A percentile compares a stretch with the other conserved stretches of the same genome.
phyloP scores from a whole-genome alignment of 176 grass and related monocot genomes.

The Leersia perrieri region DNA sequence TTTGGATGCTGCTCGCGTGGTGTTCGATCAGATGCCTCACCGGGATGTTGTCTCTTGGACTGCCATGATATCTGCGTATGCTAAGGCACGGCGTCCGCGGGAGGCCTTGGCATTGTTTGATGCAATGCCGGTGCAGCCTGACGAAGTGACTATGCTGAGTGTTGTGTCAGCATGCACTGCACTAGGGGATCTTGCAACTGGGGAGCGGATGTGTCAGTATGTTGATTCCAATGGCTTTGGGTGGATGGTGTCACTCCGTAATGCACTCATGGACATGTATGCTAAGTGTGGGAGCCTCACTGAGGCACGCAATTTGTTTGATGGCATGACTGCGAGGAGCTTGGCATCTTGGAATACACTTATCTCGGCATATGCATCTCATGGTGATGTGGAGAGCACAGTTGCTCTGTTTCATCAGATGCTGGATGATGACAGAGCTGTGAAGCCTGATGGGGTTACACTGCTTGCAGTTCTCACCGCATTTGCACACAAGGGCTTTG shows the following conservation, averaged over 20 bases:
- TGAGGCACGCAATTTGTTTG: conserved; percentile 45
- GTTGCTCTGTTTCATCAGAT: conserved; percentile 44
- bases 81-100: conserved; percentile 17
- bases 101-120: conserved; percentile 55
- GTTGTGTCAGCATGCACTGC: conserved; percentile 53
- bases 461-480: conserved; percentile 42
- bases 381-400: conserved; percentile 37
- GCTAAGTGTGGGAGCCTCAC: conserved; percentile 48
- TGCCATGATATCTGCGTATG: conserved; percentile 53
- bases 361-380: conserved; percentile 54
- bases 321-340: conserved; percentile 32
- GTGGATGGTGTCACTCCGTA: conserved; percentile 59
- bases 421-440: conserved; percentile 20
- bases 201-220: conserved; percentile 30
- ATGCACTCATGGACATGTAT: conserved; percentile 64
- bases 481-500: conserved; percentile 42
- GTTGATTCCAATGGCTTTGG: conserved; percentile 51
- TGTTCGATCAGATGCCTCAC: conserved; percentile 53
- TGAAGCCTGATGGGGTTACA: conserved; percentile 50
- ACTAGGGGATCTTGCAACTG: conserved; percentile 56
- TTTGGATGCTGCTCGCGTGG: conserved; percentile 29
- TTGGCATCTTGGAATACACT: conserved; percentile 51
- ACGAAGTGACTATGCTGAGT: conserved; percentile 63
- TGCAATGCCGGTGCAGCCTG: conserved; percentile 46
- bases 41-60: conserved; percentile 60